These are phyloP conservation scores for Epicoccum nigrum DNA, from an alignment of 2,329 filamentous ascomycete species.

Conservation along the genomic window DNA sequence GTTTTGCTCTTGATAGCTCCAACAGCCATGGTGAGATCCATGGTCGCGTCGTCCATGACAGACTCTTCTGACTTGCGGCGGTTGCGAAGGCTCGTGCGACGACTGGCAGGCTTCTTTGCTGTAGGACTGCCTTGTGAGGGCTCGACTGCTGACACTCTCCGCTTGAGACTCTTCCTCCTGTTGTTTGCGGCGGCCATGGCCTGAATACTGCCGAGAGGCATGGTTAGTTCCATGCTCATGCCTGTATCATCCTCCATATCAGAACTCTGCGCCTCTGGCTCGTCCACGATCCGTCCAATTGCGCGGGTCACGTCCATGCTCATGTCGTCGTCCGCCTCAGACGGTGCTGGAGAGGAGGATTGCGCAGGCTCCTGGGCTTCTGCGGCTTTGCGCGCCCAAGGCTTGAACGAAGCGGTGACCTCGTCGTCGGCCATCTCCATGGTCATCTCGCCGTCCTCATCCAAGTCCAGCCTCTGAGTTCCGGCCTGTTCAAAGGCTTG, in stretches of 20 bases:
- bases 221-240: slow-evolving; percentile 63
- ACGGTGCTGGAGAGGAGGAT: slow-evolving; percentile 55
- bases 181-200: slow-evolving; percentile 33
- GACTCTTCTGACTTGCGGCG: slow-evolving; percentile 44
- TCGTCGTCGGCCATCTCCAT: slow-evolving; percentile 67
- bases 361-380: slow-evolving; percentile 50
- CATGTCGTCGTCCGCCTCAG: slow-evolving; percentile 66
- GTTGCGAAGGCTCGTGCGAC: slow-evolving; percentile 48
- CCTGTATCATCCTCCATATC: slow-evolving; percentile 50
- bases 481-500: slow-evolving; percentile 77
- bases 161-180: slow-evolving; percentile 50
- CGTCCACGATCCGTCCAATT: slow-evolving; percentile 76
- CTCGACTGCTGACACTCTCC: slow-evolving; percentile 50
- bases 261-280: slow-evolving; percentile 45
- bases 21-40: slow-evolving; percentile 50
- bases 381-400: slow-evolving; percentile 69
- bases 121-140: slow-evolving; percentile 44
- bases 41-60: slow-evolving; percentile 49
- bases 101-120: slow-evolving; percentile 41
- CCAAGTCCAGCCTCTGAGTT: slow-evolving; percentile 69
- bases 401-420: slow-evolving; percentile 73
- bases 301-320: slow-evolving; percentile 94
- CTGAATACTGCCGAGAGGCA: slow-evolving; percentile 59
- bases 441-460: slow-evolving; percentile 61
- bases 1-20: slow-evolving; percentile 41